Evolutionary conservation across 331 rosid species (phyloP).

Genomic region (Stylosanthes scabra): DNA sequence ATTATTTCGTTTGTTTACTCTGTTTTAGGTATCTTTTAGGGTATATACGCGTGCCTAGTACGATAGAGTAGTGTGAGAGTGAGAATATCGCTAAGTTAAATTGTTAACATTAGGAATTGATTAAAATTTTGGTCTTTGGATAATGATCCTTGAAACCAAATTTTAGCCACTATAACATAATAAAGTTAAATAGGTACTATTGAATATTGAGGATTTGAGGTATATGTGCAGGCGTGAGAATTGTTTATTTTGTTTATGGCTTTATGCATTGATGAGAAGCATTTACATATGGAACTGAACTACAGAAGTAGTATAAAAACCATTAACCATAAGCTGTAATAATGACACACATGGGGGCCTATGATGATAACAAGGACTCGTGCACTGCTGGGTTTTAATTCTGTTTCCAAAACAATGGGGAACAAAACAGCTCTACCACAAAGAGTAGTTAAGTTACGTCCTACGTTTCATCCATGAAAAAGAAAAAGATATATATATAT

Average conservation of each 20-base stretch:
- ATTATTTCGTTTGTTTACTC: neutral
- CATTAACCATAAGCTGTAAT: conserved; percentile 11
- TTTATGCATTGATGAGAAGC: conserved; percentile 6
- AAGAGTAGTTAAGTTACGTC: neutral
- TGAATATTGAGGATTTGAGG: too few species aligned
- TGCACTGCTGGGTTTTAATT: conserved; percentile 34
- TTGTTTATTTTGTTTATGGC: neutral
- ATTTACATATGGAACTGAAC: conserved; percentile 21
- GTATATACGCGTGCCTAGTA: conserved; percentile 10
- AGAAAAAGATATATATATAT: too few species aligned
- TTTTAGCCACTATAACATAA: too few species aligned
- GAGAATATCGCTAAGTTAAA: neutral
- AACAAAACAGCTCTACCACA: neutral
- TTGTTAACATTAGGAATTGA: too few species aligned
- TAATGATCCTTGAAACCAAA: too few species aligned
- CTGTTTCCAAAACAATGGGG: conserved; percentile 29
- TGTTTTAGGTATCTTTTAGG: neutral
- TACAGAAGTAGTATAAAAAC: neutral
- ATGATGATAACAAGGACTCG: conserved; percentile 23
- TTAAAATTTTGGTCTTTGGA: too few species aligned
- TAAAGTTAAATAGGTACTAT: too few species aligned
- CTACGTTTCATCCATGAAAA: neutral
- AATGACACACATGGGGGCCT: conserved; percentile 29
- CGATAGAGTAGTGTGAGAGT: neutral
- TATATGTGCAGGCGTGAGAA: neutral